Percentiles rank a stretch among this genome's conserved stretches.
Conservation (phyloP, 805 yeast species). For the Cyberlindnera saturnus region DNA sequence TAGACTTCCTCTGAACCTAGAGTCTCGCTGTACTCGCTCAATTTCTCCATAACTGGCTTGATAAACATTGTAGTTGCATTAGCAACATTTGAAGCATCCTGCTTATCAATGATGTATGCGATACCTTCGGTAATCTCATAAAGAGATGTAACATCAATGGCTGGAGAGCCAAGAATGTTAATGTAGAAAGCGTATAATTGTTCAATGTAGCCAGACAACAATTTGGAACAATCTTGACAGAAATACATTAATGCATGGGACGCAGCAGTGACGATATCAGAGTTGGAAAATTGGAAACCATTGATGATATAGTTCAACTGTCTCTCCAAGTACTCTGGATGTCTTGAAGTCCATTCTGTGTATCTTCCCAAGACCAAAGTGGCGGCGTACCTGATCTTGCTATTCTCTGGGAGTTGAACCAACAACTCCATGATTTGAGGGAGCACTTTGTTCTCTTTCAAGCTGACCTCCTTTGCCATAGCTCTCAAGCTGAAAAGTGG, state of each 20-base stretch:
- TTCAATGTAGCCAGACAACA: conserved; percentile 60
- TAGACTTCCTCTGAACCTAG: conserved; percentile 31
- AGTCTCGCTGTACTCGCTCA: conserved; percentile 25
- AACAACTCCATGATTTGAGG: conserved; percentile 72
- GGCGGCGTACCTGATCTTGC: conserved; percentile 85
- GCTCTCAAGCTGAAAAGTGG: conserved; percentile 84
- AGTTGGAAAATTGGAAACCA: conserved; percentile 48
- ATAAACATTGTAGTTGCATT: conserved; percentile 57
- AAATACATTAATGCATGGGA: conserved; percentile 92
- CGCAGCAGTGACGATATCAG: conserved; percentile 68
- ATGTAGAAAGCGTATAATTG: conserved; percentile 74
- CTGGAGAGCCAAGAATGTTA: conserved; percentile 36
- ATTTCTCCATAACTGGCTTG: conserved; percentile 51
- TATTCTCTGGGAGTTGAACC: conserved; percentile 73
- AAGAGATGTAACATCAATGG: conserved; percentile 60
- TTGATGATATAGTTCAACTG: conserved; percentile 79
- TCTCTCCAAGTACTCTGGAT: conserved; percentile 74
- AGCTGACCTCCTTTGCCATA: conserved; percentile 87
- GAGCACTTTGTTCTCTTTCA: conserved; percentile 55
- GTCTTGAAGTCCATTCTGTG: conserved; percentile 89
- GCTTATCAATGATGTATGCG: conserved; percentile 70
- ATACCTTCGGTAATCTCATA: conserved; percentile 86
- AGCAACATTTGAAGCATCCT: conserved; percentile 46
- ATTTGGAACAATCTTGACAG: conserved; percentile 80
- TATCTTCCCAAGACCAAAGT: conserved; percentile 93